Evolutionary conservation across 768 basidiomycete genomes (phyloP), one percentile per base, ranked within the genome.

Genomic region (Rhodotorula graminis): DNA sequence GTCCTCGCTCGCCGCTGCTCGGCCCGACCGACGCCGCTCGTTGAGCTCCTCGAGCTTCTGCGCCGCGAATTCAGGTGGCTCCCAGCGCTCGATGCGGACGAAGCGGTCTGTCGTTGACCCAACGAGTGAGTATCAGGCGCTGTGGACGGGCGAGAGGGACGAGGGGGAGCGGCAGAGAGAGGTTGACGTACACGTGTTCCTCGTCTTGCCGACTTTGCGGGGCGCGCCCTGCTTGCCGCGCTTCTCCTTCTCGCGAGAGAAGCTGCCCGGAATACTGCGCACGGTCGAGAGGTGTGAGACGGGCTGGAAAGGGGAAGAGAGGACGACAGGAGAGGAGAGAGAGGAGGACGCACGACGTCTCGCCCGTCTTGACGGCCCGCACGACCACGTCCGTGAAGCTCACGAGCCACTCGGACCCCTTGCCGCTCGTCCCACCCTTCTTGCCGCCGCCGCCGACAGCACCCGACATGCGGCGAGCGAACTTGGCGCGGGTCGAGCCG

Each of bases 371-470:
- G 78, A 93, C 91, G 80, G 94, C 98, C 59, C 93, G 86, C 50
- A 99, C 82, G 11, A 93, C 89, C 59, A 99, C 95, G 79, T 99
- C 96, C 67, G 93, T 94, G 84, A 99, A 97, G 23, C 89, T 87
- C 3, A 99, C 91, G 66, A 94, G 85, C 96, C 96, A 99, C 57
- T 99, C 95, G 78, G 89, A 88, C 83, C 90, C 91, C 46, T 89
- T 78, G 84, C 42, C 86, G 68, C n/a, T 46, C 33, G 23, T 15
- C 33, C 19, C 57, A 12, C 31, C 19, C 53, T 40, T 9, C 56
- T 37, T 37, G 9, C 31, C 29, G 12, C 23, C 27, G 2, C 18
- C 19, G 27, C 18, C 15, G 25, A 23, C 2, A 31, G 23, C 37
- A 61, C 50, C 18, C 56, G 61, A 49, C 42, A 63, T 23, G 65